Evolutionary conservation across 163 green algal genomes (phyloP).

Genomic region (Picocystis sp.): DNA sequence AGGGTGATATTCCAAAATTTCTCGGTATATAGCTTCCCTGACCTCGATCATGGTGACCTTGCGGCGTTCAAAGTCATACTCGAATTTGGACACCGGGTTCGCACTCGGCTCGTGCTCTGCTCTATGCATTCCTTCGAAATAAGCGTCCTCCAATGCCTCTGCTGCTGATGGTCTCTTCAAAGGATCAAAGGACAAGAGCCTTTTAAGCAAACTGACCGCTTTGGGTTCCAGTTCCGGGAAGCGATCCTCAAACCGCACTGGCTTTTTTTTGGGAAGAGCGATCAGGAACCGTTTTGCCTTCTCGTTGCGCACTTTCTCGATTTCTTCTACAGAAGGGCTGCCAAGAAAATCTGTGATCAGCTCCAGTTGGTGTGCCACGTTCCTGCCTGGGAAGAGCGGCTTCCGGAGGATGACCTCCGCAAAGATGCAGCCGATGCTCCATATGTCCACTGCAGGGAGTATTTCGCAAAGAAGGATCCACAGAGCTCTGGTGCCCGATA

Average conservation of each 20-base stretch:
- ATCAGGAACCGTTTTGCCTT: slow-evolving; percentile 88
- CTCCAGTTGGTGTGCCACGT: slow-evolving; percentile 98
- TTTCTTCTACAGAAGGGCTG: slow-evolving; percentile 70
- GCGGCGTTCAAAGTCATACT: slow-evolving; percentile 92
- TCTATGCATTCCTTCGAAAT: slow-evolving; percentile 59
- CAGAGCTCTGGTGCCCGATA: slow-evolving; percentile 96
- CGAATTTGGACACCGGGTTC: slow-evolving; percentile 74
- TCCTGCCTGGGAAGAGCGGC: slow-evolving; percentile 91
- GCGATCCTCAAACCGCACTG: slow-evolving; percentile 51
- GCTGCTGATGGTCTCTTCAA: slow-evolving; percentile 69
- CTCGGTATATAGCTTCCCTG: slow-evolving; percentile 89
- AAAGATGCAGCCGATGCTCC: slow-evolving; percentile 95
- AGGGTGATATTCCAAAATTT: slow-evolving; percentile 97
- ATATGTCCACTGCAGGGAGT: slow-evolving; percentile 97
- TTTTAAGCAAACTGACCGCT: slow-evolving; percentile 59
- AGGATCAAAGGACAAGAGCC: slow-evolving; percentile 90
- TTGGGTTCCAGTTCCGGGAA: slow-evolving; percentile 2
- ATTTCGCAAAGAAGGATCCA: slow-evolving; percentile 97
- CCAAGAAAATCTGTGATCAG: slow-evolving; percentile 98
- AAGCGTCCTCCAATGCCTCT: slow-evolving; percentile 83
- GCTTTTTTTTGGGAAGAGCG: slow-evolving; percentile 84
- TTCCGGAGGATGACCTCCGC: slow-evolving; percentile 85
- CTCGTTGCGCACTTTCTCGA: slow-evolving; percentile 95
- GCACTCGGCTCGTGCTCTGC: slow-evolving; percentile 47
- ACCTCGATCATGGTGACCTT: slow-evolving; percentile 89